phyloP scores from a whole-genome alignment of 176 grass and related monocot genomes.

The Sorghum bicolor region Sorghum_bicolor_NCBIv3 NC_012872.2:2134501-2135000 shows the following conservation, averaged over 20 bases:
- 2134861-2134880: conserved; percentile 65
- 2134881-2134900: conserved; percentile 8
- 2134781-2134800: conserved; percentile 32
- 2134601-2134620: not conserved
- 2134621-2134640: not conserved
- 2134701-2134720: conserved; percentile 2
- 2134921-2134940: too few relatives aligned
- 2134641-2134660: conserved; percentile 1
- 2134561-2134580: not conserved
- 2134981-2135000: too few relatives aligned
- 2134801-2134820: conserved; percentile 36
- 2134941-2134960: too few relatives aligned
- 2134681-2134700: not conserved
- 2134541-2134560: not conserved
- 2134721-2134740: not conserved
- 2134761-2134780: conserved; percentile 34
- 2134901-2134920: too few relatives aligned
- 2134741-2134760: conserved; percentile 36
- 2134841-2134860: conserved; percentile 61
- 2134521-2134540: not conserved
- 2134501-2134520: not conserved
- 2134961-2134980: too few relatives aligned
- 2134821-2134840: conserved; percentile 30
- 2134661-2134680: not conserved
- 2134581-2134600: not conserved